Evolutionary conservation across 192 early-diverging fungal species (phyloP), one percentile per base, ranked within the genome.

Genomic region (Lobosporangium transversale): DNA sequence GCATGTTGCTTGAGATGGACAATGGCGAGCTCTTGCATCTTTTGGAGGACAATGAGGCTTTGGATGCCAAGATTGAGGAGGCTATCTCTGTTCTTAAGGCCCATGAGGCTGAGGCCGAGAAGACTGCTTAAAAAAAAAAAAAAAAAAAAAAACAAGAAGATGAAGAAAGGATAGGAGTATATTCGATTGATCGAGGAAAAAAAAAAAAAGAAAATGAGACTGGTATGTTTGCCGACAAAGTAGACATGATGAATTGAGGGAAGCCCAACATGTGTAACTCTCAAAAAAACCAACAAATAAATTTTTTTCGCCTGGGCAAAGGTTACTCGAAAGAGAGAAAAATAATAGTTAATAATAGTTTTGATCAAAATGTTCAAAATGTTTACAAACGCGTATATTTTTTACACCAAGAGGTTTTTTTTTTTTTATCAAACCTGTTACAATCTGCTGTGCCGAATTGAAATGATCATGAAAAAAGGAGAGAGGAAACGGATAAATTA

Each of bases 1-100:
- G 98, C 62, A 98, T 99, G 97, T 87, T 97, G 58, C 86, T 98
- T 52, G 97, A 99, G 84, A 99, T 98, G 97, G 95, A 98, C 80
- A 95, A 96, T 75, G 80, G 86, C 55, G 98, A 99, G 80, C 83
- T 98, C 55, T 82, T 98, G 61, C 89, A 94, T 80, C 76, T 98
- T 58, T 80, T 98, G 53, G 97, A 97, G 83, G 88, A 89, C 80
- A 75, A 81, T 47, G 90, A 87, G 43, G 94, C 73, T 62, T 57
- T 67, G 63, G 73, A 66, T 35, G 64, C 59, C 64, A 76, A 66
- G 73, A 66, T 76, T 21, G 73, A 76, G 44, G 73, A 76, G 53
- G 73, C 73, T 36, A 59, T 76, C 36, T 60, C 64, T 35, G 73
- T 76, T 23, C 59, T 75, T 24, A 65, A 66, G 62, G 70, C 70